Conservation (phyloP, 2,329 filamentous ascomycete species). For the Mariannaea sp. region DNA sequence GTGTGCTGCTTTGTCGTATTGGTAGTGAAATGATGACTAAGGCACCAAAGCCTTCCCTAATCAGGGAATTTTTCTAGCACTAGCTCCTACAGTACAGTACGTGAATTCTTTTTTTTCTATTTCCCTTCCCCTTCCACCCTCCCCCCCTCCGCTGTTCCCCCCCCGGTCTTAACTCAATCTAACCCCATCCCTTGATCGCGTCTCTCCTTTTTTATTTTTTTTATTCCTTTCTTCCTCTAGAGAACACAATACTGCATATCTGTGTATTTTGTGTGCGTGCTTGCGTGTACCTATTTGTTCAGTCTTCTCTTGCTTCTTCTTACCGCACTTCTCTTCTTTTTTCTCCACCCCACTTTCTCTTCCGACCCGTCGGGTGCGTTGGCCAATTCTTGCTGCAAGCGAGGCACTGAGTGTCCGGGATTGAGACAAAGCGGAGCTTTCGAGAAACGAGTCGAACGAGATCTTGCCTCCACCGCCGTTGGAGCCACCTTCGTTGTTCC, state of each 20-base stretch:
- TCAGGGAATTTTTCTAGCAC: not conserved
- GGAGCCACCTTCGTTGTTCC: conserved; percentile 2
- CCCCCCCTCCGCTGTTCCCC: no score
- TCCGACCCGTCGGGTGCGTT: not conserved
- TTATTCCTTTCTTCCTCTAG: no score
- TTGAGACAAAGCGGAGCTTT: conserved; percentile 22
- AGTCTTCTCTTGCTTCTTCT: not conserved
- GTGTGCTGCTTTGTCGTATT: no score
- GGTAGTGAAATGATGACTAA: no score
- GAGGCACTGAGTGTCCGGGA: conserved; percentile 9
- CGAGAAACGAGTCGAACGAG: conserved; percentile 19
- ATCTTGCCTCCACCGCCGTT: conserved; percentile 14
- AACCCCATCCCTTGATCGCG: no score
- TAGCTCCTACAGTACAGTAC: not conserved
- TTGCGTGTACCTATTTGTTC: not conserved
- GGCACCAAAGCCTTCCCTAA: no score
- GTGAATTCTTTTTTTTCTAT: not conserved
- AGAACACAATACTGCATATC: no score
- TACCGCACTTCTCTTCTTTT: not conserved
- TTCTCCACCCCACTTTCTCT: no score
- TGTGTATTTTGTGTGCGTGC: not conserved
- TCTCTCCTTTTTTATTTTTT: no score
- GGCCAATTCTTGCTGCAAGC: conserved; percentile 5
- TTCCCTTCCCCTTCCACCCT: not conserved
- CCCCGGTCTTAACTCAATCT: no score